Base-by-base conservation (phyloP, 768 basidiomycete species). In the Boletus subcaerulescens region DNA sequence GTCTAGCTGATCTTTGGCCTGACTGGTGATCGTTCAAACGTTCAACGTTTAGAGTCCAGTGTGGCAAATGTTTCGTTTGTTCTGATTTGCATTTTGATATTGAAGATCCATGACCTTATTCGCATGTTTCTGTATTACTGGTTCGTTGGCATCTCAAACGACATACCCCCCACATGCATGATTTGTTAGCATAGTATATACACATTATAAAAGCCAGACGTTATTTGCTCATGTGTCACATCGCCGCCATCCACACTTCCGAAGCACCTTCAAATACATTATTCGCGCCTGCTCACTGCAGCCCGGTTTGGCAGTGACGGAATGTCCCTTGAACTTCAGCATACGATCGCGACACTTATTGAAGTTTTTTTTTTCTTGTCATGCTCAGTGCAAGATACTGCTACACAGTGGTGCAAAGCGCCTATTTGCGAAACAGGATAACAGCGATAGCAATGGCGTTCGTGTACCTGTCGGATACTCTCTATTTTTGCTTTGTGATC, bases 241-340 rank as follows among this genome's bases (percentile, higher is more conserved):
- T n/a, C n/a, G 8, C 2, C 26, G 26, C 4, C 24, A 24, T 24
- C 24, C 24, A 24, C 24, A 24, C 24, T 24, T 24, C 24, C n/a
- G n/a, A n/a, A 24, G 24, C 24, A 24, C 24, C 24, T 24, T 24
- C 24, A 24, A 24, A 24, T 24, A 24, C 24, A 24, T 24, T 24
- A 5, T 24, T 24, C 5, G 24, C 24, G 24, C n/a, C n/a, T n/a
- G n/a, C n/a, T n/a, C n/a, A n/a, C 91, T 41, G 92, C 91, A 20
- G 91, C 93, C 18, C 73, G 76, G 22, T 90, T 90, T 67, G 95
- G 93, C 17, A 87, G 87, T 61, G 77, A 84, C 53, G 74, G 79
- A 41, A 78, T 98, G 14, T 88, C 94, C 0, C 69, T 78, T 8
- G 86, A 93, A 69, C 76, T 98, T 40, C 80, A 85, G 60, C 75